Base-by-base conservation (phyloP, 2,329 filamentous ascomycete species). In the Aotearoamyces nothofagi region DNA sequence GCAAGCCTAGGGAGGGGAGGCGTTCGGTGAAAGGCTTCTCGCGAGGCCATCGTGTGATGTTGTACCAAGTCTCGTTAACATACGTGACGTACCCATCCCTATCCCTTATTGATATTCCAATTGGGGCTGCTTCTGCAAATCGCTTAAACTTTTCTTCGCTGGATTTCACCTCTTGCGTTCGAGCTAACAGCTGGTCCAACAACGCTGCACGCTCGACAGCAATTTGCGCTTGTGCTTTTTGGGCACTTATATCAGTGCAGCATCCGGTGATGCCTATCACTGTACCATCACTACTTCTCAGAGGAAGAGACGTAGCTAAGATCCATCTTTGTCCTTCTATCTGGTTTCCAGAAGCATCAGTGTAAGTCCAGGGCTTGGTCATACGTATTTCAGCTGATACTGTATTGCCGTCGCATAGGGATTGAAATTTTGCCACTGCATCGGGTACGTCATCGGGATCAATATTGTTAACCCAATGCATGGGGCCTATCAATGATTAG, bases 201-300 rank as follows among this genome's bases (percentile, higher is more conserved):
- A 87, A 64, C 42, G 81, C 74, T 39, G 81, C 77, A 2, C 76
- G 71, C 47, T 84, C 77, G 2, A 84, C 67, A 0, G 80, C 82
- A 47, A 87, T 80, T 42, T 83, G 71, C 49, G 87, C 81, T 2
- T 81, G 80, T 60, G 73, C 74, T 47, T 92, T 92, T 49, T 87
- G 80, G 27, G 76, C 67, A 11, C 76, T 82, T 37, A 92, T 92
- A 43, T 92, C 80, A 0, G 80, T 86, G 27, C 90, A 74, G 41
- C 72, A 79, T 31, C 78, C 79, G 42, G 84, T 83, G 4, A 83
- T 73, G 35, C 71, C 70, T 52, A 79, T 80, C 32, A 83, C 60
- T 17, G 57, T 57, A 4, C 76, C 77, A 17, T 67, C 57, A 2
- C 59, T 53, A 31, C 71, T 62, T 42, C 68, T 75, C 41, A 84